Percentiles rank a stretch among this genome's conserved stretches.
phyloP scores from a whole-genome alignment of 495 filamentous ascomycete genomes.

The Glarea lozoyensis region DNA sequence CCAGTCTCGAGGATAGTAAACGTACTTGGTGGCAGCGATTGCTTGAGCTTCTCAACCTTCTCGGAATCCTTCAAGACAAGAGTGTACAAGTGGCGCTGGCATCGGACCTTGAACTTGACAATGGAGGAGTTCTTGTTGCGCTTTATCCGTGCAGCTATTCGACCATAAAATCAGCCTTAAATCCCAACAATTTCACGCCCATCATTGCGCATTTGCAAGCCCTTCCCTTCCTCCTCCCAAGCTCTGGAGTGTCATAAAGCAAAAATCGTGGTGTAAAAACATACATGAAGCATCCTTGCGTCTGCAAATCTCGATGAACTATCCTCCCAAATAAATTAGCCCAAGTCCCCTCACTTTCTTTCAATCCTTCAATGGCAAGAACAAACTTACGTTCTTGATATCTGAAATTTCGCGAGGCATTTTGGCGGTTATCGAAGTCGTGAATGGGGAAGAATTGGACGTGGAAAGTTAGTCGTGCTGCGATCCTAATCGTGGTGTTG shows the following conservation, averaged over 20 bases:
- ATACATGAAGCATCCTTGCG: conserved; percentile 86
- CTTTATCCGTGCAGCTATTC: conserved; percentile 89
- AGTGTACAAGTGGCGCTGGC: conserved; percentile 89
- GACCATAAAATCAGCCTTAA: conserved; percentile 28
- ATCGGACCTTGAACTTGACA: conserved; percentile 99
- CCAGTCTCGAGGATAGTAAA: too few relatives aligned
- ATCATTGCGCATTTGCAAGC: neutral
- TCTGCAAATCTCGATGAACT: conserved; percentile 99
- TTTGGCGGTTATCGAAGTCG: conserved; percentile 34
- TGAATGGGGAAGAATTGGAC: conserved; percentile 4
- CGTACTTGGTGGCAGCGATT: conserved; percentile 92
- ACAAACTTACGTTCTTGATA: conserved; percentile 67
- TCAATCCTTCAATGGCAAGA: neutral
- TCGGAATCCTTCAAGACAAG: conserved; percentile 94
- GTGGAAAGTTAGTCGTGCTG: conserved; percentile 5
- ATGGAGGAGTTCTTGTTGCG: conserved; percentile 77
- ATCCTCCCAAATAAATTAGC: conserved; percentile 12
- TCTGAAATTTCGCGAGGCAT: conserved; percentile 99
- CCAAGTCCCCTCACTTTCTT: neutral
- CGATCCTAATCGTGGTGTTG: conserved; percentile 4
- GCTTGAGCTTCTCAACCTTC: conserved; percentile 99
- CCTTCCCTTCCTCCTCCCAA: conserved; percentile 3
- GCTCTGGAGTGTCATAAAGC: neutral
- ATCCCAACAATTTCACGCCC: conserved; percentile 9
- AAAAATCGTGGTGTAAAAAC: conserved; percentile 14